Conservation (phyloP, 1,139 yeast genomes). For the Blastobotrys ciferrii region DNA sequence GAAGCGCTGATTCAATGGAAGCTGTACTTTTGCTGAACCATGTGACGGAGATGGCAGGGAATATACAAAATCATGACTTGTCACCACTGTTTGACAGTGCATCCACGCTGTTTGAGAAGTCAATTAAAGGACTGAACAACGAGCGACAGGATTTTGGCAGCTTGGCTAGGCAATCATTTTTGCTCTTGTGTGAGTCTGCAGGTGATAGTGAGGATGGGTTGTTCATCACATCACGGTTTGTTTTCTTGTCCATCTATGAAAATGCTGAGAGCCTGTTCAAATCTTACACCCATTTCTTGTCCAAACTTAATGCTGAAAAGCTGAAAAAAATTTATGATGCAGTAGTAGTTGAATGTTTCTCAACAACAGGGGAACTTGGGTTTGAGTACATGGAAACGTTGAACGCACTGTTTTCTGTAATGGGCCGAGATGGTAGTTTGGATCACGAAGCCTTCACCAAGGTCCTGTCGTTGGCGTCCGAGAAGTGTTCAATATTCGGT, state of each 20-base stretch:
- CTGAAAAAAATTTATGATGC: neutral
- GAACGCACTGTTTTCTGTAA: conserved; percentile 4
- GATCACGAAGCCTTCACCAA: conserved; percentile 1
- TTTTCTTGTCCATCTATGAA: neutral
- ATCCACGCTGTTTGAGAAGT: neutral
- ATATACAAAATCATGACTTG: neutral
- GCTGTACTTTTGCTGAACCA: neutral
- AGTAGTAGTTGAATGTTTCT: neutral
- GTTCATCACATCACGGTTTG: conserved; percentile 11
- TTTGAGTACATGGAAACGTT: conserved; percentile 7
- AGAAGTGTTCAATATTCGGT: conserved; percentile 9
- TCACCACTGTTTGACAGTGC: neutral
- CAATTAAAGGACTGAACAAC: neutral
- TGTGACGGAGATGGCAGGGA: conserved; percentile 1
- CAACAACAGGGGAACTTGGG: neutral
- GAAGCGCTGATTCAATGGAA: neutral
- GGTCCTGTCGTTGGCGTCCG: conserved; percentile 4
- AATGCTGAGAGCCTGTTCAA: neutral
- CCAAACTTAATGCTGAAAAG: neutral
- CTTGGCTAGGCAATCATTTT: neutral
- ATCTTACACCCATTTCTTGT: neutral
- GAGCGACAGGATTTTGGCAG: too few species aligned
- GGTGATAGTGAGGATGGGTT: neutral
- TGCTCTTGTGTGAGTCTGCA: neutral
- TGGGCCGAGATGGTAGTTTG: neutral